Base-by-base conservation (phyloP, 768 basidiomycete species). In the Thelephora aurantiotincta region DNA sequence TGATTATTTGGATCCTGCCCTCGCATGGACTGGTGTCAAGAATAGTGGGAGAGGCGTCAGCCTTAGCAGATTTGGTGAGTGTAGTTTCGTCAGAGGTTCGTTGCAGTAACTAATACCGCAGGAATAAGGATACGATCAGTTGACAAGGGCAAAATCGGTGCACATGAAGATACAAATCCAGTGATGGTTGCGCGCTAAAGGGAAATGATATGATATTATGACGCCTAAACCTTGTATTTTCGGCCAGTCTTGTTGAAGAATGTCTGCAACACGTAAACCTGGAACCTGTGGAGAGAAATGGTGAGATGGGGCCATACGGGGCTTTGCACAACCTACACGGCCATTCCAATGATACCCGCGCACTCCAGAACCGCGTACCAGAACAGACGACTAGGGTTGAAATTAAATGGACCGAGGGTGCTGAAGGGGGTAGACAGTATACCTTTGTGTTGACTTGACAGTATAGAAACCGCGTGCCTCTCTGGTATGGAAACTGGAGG, bases 191-290 rank as follows among this genome's bases (percentile, higher is more conserved):
- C 4, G 14, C 18, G 22, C 18, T 14, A 4, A 14, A 41, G 38
- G 22, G 4, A 22, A 2, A 41, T 41, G 38, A 41, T 7, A 41
- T 41, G 22, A 41, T 41, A 41, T 41, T 22, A 14, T 6, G 52
- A 53, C 52, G 47, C 43, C 62, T 78, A 90, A 58, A 89, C 87
- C 69, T 88, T 89, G 71, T 90, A 91, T 58, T 80, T 72, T 62
- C 88, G 76, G 33, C 88, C 89, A 6, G 90, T 91, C 63, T 82
- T 78, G n/a, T 87, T 91, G 68, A 97, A 97, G 79, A 94, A 97
- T 16, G 89, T 93, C 65, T 93, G 90, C 19, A 97, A 74, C 41
- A 93, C 70, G 60, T 91, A 94, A 11, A 94, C 86, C 66, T 97
- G 92, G 50, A 85, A 63, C 4, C 91, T 93, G 57, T 14, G 48